Conservation (phyloP, 441 rosid genomes). For the Sinapis alba region DNA sequence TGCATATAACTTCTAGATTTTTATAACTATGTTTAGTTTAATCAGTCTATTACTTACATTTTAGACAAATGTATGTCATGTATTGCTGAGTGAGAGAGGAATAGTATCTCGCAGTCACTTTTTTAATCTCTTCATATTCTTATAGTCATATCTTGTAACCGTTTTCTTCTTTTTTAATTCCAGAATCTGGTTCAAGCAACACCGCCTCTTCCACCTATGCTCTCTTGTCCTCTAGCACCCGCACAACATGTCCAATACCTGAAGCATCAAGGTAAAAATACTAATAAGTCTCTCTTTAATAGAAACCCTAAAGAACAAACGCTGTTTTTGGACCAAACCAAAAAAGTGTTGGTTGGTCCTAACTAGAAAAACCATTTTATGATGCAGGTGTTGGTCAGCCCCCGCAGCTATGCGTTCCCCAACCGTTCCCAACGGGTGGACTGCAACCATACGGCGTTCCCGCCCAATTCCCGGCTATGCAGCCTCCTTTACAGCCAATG, state of each 20-base stretch:
- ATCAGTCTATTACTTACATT: neutral
- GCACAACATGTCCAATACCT: constrained; percentile 64
- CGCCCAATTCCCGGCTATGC: constrained; percentile 55
- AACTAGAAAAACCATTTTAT: neutral
- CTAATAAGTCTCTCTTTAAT: neutral
- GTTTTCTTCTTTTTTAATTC: constrained; percentile 20
- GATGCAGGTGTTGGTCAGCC: constrained; percentile 52
- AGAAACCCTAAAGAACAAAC: constrained; percentile 4
- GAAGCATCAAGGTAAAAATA: constrained; percentile 71
- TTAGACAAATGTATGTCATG: neutral
- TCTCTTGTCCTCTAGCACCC: constrained; percentile 54
- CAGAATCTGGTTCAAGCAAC: constrained; percentile 66
- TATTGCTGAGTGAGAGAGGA: constrained; percentile 3
- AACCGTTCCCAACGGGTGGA: constrained; percentile 51
- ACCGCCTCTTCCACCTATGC: constrained; percentile 51
- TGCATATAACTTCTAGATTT: constrained; percentile 17
- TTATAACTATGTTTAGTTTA: neutral
- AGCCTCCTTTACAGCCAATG: constrained; percentile 54
- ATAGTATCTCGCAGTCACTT: neutral
- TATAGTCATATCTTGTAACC: neutral
- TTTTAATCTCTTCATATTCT: neutral
- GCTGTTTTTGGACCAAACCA: neutral
- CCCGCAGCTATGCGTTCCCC: constrained; percentile 54
- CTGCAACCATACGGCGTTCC: constrained; percentile 62
- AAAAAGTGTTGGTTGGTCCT: neutral